Conservation (phyloP, 768 basidiomycete genomes). For the Kwoniella europaea region DNA sequence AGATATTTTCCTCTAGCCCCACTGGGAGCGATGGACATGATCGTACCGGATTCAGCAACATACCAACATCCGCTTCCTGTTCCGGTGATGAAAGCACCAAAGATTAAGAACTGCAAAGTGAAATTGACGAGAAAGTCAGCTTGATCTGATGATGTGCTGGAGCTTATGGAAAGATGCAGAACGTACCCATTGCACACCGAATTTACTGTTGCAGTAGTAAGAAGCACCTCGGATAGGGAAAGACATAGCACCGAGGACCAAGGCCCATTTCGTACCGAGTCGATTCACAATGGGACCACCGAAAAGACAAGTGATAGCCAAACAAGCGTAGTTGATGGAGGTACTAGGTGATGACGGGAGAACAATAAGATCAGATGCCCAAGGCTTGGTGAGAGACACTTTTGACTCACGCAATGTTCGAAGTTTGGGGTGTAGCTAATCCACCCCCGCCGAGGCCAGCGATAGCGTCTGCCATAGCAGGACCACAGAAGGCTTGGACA, state of each 20-base stretch:
- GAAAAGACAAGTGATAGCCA: slow-evolving; percentile 32
- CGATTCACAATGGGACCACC: slow-evolving; percentile 49
- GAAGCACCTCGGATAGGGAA: slow-evolving; percentile 29
- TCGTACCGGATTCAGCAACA: slow-evolving; percentile 35
- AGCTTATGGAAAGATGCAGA: neutral
- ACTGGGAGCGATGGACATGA: slow-evolving; percentile 34
- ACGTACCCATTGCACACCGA: slow-evolving; percentile 22
- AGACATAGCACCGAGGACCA: slow-evolving; percentile 30
- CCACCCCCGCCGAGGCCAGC: slow-evolving; percentile 30
- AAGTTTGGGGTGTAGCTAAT: slow-evolving; percentile 30
- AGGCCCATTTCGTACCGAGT: slow-evolving; percentile 43
- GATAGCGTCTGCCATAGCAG: slow-evolving; percentile 26
- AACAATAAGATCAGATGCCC: neutral
- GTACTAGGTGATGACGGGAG: slow-evolving; percentile 12
- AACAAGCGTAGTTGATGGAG: slow-evolving; percentile 26
- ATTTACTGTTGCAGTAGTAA: slow-evolving; percentile 26
- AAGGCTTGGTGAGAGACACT: neutral
- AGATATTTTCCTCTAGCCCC: slow-evolving; percentile 37
- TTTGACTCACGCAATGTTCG: slow-evolving; percentile 33
- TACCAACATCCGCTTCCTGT: slow-evolving; percentile 23
- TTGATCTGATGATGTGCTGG: neutral
- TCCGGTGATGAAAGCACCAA: slow-evolving; percentile 31
- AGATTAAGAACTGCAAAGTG: slow-evolving; percentile 16
- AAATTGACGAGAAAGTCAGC: slow-evolving; percentile 1
- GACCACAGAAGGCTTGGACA: slow-evolving; percentile 29